Base-by-base conservation (phyloP, 2,329 filamentous ascomycete genomes). In the Exophiala sp. region DNA sequence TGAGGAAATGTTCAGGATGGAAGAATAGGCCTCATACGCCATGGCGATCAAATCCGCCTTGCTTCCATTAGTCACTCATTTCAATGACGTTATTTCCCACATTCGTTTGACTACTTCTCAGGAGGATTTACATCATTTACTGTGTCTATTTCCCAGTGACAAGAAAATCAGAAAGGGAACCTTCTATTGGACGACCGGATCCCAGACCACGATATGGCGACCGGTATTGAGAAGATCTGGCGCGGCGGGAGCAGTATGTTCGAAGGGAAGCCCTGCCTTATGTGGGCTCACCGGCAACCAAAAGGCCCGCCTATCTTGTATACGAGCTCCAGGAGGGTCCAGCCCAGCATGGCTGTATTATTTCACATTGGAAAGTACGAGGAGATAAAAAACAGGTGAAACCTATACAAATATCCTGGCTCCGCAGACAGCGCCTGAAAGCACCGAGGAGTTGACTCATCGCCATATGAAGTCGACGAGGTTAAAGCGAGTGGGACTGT, bases 1-100 rank as follows among this genome's bases (percentile, higher is more conserved):
- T 59, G 90, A 96, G 59, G 90, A 90, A 64, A 86, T 97, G 62
- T 98, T 98, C 73, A 90, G 90, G 50, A 97, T 97, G 91, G 93
- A 98, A 70, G 88, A 95, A 69, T 93, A 76, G 40, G 68, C 10
- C 18, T 24, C 11, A 38, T 14, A 5, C n/a, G n/a, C n/a, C 42
- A 7, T 34, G 29, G 18, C n/a, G 16, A 13, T 6, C 18, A 3
- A 16, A 23, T 21, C 32, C 16, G 27, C 27, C 34, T n/a, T 30
- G 22, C 39, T 29, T 19, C 27, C 24, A 38, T 27, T 39, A 27
- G 11, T 43, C 32, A 32, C 18, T 43, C 35, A 27, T 51, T 53
- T 41, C 29, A 29, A 50, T 22, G 41, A 47, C 27, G 14, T 43
- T 34, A 16, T 43, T 48, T 46, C 30, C 44, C 37, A 51, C 48